phyloP scores from a whole-genome alignment of 345 rosid species.

The Acer yangbiense region DNA sequence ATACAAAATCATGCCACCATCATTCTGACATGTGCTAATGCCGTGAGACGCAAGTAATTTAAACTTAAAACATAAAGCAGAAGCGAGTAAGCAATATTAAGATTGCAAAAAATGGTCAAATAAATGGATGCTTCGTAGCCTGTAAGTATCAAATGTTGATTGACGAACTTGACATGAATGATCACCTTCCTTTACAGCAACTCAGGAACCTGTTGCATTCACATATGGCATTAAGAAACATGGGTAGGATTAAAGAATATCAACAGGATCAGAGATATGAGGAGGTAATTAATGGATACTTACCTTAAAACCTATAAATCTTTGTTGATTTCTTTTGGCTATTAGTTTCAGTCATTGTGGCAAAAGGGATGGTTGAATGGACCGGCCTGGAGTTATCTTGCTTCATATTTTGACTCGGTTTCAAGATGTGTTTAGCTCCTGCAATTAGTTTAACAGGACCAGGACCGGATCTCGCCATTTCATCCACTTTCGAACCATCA shows the following conservation, averaged over 20 bases:
- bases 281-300: background rate
- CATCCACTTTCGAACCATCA: conserved; percentile 24
- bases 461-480: conserved; percentile 29
- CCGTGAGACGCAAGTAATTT: background rate
- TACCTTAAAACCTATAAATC: conserved; percentile 37
- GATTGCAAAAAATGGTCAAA: background rate
- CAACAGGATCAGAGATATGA: background rate
- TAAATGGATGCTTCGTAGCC: background rate
- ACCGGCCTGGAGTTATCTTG: conserved; percentile 35
- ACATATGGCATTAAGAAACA: background rate
- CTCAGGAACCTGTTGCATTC: conserved; percentile 4
- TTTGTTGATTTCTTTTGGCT: conserved; percentile 36
- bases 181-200: background rate
- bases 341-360: conserved; percentile 18
- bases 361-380: conserved; percentile 39
- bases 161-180: background rate
- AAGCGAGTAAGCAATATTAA: no score
- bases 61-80: background rate
- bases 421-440: conserved; percentile 48
- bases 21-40: background rate
- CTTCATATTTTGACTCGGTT: conserved; percentile 29
- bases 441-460: conserved; percentile 43
- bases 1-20: background rate
- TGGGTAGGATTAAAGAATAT: background rate
- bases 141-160: background rate